phyloP scores from a whole-genome alignment of 2,329 filamentous ascomycete genomes.

The Diaporthe vexans region DNA sequence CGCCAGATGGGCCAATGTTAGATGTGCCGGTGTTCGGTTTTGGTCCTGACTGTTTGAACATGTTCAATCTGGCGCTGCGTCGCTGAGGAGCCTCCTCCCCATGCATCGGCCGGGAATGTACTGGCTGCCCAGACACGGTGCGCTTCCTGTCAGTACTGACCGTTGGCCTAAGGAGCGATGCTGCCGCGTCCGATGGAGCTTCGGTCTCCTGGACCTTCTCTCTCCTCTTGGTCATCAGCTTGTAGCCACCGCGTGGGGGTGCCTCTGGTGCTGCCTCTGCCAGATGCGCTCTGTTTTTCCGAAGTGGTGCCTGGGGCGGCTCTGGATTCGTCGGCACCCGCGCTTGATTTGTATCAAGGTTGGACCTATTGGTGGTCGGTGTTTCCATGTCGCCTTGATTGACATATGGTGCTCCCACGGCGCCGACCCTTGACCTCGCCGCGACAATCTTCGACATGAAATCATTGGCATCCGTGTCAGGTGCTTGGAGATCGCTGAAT shows the following conservation, averaged over 20 bases:
- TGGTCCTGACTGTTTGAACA: constrained; percentile 76
- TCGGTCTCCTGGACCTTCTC: constrained; percentile 56
- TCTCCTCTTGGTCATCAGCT: constrained; percentile 60
- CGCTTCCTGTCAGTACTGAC: constrained; percentile 81
- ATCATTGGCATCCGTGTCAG: constrained; percentile 64
- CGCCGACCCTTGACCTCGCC: constrained; percentile 61
- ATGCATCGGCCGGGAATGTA: constrained; percentile 64
- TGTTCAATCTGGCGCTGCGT: constrained; percentile 79
- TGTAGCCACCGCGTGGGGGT: constrained; percentile 75
- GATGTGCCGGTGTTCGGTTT: constrained; percentile 73
- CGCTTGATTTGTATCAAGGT: constrained; percentile 53
- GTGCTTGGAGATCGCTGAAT: constrained; percentile 56
- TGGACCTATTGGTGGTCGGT: constrained; percentile 65
- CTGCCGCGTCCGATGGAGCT: constrained; percentile 58
- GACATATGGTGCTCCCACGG: constrained; percentile 53
- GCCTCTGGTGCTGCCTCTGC: constrained; percentile 68
- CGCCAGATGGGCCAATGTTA: constrained; percentile 70
- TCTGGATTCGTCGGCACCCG: constrained; percentile 55
- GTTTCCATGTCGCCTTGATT: constrained; percentile 74
- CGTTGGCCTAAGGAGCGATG: constrained; percentile 55
- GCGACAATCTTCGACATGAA: constrained; percentile 70
- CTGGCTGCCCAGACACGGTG: constrained; percentile 88
- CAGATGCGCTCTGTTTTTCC: constrained; percentile 67
- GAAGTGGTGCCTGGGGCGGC: constrained; percentile 65
- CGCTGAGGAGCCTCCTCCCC: constrained; percentile 75